Conservation (phyloP, 495 filamentous ascomycete species). For the Aspergillus asperescens region DNA sequence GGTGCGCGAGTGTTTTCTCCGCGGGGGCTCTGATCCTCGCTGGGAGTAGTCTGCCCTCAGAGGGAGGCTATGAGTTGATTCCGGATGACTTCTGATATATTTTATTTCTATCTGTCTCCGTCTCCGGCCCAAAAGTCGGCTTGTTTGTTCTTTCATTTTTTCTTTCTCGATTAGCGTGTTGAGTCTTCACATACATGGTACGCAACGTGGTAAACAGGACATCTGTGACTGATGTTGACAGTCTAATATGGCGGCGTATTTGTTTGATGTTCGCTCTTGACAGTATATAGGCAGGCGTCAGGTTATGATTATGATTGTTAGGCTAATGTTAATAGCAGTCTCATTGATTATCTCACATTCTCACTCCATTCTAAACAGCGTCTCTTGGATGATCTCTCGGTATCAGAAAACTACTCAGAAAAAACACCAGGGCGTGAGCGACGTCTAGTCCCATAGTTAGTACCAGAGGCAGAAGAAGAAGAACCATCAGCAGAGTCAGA, state of each 20-base stretch:
- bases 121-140: neutral
- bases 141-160: neutral
- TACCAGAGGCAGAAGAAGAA: neutral
- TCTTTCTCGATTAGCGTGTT: constrained; percentile 4
- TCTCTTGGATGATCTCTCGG: neutral
- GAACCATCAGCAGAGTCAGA: too few species aligned
- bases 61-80: constrained; percentile 81
- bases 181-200: neutral
- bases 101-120: neutral
- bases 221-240: neutral
- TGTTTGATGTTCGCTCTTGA: neutral
- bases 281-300: constrained; percentile 3
- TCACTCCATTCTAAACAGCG: neutral
- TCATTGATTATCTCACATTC: neutral
- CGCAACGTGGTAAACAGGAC: too few species aligned
- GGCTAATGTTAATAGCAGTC: neutral
- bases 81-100: constrained; percentile 34
- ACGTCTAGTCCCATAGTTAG: neutral
- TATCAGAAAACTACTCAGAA: neutral
- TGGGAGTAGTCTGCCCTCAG: constrained; percentile 62
- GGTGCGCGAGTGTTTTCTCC: constrained; percentile 57
- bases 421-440: neutral
- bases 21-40: constrained; percentile 57
- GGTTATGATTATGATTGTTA: constrained; percentile 1
- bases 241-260: neutral